Conservation (phyloP, 176 grass and related monocot species). For the bread wheat (Triticum aestivum) region DNA sequence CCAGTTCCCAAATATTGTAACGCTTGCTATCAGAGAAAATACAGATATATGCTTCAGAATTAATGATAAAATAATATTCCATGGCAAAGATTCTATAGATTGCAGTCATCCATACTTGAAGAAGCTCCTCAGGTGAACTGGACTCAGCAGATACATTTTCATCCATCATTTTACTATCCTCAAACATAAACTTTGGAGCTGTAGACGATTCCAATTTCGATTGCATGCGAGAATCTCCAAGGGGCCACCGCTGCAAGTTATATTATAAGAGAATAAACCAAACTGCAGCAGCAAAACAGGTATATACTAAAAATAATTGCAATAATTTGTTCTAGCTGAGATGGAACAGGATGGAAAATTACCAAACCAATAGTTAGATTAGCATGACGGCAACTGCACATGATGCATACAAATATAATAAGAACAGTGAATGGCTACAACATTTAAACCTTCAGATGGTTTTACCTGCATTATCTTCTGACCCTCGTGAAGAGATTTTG, state of each 20-base stretch:
- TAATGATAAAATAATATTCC: conserved; percentile 12
- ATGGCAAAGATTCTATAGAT: conserved; percentile 19
- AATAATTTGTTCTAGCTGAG: neutral
- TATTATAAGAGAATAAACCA: neutral
- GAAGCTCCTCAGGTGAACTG: conserved; percentile 44
- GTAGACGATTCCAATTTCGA: conserved; percentile 36
- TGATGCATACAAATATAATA: conserved; percentile 20
- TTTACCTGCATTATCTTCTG: conserved; percentile 41
- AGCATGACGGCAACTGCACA: neutral
- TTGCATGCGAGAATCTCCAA: conserved; percentile 9
- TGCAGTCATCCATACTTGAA: conserved; percentile 46
- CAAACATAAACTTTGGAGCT: conserved; percentile 25
- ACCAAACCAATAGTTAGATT: conserved; percentile 17
- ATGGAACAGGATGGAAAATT: neutral
- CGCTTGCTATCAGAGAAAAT: conserved; percentile 38
- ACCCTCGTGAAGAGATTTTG: conserved; percentile 18
- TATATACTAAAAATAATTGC: neutral
- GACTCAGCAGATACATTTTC: conserved; percentile 22
- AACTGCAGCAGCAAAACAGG: neutral
- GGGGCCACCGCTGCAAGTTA: conserved; percentile 11
- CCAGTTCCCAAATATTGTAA: conserved; percentile 43
- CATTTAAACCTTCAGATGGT: neutral
- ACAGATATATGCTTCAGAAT: conserved; percentile 20
- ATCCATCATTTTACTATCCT: conserved; percentile 20
- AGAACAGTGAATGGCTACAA: neutral